Evolutionary conservation across 805 yeast genomes (phyloP), one percentile per base, ranked within the genome.

Genomic region (Ogataea zsoltii): DNA sequence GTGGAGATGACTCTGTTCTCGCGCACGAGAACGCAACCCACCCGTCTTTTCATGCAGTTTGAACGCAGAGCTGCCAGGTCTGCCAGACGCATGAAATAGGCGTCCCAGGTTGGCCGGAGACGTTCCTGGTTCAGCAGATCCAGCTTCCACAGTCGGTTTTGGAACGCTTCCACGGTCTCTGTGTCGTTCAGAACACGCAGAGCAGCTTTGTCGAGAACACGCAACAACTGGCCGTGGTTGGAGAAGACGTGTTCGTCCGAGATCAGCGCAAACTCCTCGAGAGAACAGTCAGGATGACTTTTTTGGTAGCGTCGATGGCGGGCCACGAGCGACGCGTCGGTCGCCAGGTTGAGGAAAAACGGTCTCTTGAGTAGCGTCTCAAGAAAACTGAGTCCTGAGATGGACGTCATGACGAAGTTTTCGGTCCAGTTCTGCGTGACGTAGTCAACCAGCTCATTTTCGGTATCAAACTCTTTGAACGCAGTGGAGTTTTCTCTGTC

Each of bases 11-110:
- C 96, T 45, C 97, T 72, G 31, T 79, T 80, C 38, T 88, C 94
- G 42, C 89, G 76, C 2, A 89, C 97, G 14, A 94, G 79, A 7
- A 94, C 98, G 66, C 98, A 92, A 0, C 99, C 99, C 2, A 94
- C 99, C 42, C 96, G 75, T 48, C 99, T 72, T 65, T 94, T 94
- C 98, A 94, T 94, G 70, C 99, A 94, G 56, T 94, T 94, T 21
- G 96, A 84, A 53, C 99, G 72, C 38, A 83, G 71, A 0, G 99
- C 96, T 0, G 99, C 99, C 58, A 94, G 74, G 54, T 88, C 90
- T 0, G 99, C 97, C 48, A 94, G 67, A 34, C 82, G 73, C 99
- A 94, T 94, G 66, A 94, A 94, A 63, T 94, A 94, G 1, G 92
- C 78, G 63, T 94, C 99, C 99, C 99, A 94, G 3, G 83, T 79